phyloP scores from a whole-genome alignment of 1,284 basidiomycete genomes.

The Ceratobasidium sp. region DNA sequence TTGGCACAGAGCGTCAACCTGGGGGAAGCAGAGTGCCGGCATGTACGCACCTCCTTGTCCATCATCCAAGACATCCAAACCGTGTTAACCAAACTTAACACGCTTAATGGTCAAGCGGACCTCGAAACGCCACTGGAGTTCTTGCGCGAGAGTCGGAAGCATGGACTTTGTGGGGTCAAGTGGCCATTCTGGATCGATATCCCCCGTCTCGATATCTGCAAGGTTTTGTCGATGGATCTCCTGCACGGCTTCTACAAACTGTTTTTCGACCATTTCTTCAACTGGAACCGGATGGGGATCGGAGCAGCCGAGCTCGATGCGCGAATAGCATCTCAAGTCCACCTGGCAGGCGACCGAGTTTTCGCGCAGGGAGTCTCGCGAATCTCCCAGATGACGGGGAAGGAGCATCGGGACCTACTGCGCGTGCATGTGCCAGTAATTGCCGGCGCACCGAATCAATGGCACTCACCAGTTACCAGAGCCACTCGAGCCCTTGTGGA shows the following conservation, averaged over 20 bases:
- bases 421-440: slow-evolving; percentile 18
- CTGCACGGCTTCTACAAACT: slow-evolving; percentile 25
- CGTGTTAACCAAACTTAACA: neutral
- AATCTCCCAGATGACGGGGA: slow-evolving; percentile 16
- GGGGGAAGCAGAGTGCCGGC: neutral
- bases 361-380: slow-evolving; percentile 23
- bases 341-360: neutral
- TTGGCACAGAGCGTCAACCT: neutral
- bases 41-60: neutral
- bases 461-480: slow-evolving; percentile 1
- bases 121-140: slow-evolving; percentile 9
- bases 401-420: slow-evolving; percentile 6
- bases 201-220: neutral
- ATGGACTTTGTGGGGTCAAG: slow-evolving; percentile 16
- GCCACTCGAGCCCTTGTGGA: slow-evolving; percentile 13
- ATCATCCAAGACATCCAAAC: slow-evolving; percentile 3
- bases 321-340: neutral
- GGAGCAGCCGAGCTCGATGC: slow-evolving; percentile 8
- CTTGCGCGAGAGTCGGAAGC: neutral
- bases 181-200: slow-evolving; percentile 3
- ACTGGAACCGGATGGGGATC: slow-evolving; percentile 9
- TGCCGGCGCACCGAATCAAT: neutral
- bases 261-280: slow-evolving; percentile 18
- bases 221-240: neutral
- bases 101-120: slow-evolving; percentile 3